phyloP scores from a whole-genome alignment of 2,329 filamentous ascomycete genomes.

The Neoarthrinium moseri region DNA sequence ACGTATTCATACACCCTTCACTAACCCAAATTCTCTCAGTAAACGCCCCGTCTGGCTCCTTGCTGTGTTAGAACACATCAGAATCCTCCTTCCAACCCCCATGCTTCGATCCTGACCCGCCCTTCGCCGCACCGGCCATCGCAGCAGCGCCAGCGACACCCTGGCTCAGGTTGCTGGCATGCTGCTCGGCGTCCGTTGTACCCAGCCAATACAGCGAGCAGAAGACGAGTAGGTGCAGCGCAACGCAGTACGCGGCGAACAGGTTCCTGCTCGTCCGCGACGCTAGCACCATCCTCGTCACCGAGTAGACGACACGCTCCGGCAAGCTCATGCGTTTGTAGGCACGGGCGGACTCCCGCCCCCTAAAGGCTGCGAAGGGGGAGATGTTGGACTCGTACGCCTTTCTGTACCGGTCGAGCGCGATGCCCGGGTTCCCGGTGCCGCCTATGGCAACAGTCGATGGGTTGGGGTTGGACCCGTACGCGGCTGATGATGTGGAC shows the following conservation, averaged over 20 bases:
- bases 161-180: constrained; percentile 56
- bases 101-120: constrained; percentile 30
- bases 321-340: constrained; percentile 92
- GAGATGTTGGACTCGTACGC: constrained; percentile 95
- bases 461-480: constrained; percentile 70
- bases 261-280: constrained; percentile 89
- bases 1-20: no score
- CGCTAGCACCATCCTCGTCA: constrained; percentile 87
- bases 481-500: constrained; percentile 65
- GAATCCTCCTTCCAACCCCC: constrained; percentile 63
- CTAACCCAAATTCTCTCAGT: no score
- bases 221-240: constrained; percentile 85
- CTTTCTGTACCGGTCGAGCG: constrained; percentile 81
- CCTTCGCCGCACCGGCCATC: constrained; percentile 27
- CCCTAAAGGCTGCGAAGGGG: constrained; percentile 91
- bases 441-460: constrained; percentile 64
- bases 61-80: not conserved
- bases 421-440: constrained; percentile 58
- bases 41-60: not conserved
- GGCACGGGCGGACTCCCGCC: constrained; percentile 86
- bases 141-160: constrained; percentile 39
- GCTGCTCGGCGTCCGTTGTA: constrained; percentile 61
- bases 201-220: constrained; percentile 84
- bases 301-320: constrained; percentile 84
- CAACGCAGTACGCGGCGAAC: constrained; percentile 89